These are phyloP conservation scores for Cercospora brassicicola DNA, from an alignment of 2,329 filamentous ascomycete species.

Conservation along the genomic window DNA sequence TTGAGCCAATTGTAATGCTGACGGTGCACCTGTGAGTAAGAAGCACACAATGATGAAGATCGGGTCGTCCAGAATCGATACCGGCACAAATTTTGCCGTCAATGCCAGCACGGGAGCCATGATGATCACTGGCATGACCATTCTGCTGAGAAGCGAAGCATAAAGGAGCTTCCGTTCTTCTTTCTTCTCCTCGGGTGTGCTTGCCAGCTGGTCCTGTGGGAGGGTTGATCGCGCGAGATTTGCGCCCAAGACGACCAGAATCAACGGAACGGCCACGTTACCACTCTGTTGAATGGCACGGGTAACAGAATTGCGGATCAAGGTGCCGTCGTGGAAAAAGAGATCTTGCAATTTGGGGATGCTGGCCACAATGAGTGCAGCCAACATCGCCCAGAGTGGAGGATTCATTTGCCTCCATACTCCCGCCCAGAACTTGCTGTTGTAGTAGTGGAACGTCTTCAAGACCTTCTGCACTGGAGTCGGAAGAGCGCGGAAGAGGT, in stretches of 20 bases:
- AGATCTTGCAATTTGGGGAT: constrained; percentile 76
- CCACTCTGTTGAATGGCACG: constrained; percentile 81
- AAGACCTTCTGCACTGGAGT: constrained; percentile 53
- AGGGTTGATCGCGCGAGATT: constrained; percentile 92
- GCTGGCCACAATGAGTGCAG: constrained; percentile 86
- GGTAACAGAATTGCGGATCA: constrained; percentile 89
- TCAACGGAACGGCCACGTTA: constrained; percentile 88
- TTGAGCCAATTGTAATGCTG: constrained; percentile 89
- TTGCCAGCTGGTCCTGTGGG: constrained; percentile 61
- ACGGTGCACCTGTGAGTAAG: constrained; percentile 89
- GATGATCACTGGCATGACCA: constrained; percentile 85
- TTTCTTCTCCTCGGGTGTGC: constrained; percentile 68
- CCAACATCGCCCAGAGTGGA: constrained; percentile 93
- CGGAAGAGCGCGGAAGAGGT: constrained; percentile 55
- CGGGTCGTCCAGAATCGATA: constrained; percentile 93
- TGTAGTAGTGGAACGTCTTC: constrained; percentile 43
- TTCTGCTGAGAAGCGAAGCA: constrained; percentile 81
- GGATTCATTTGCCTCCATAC: constrained; percentile 97
- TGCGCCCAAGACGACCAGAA: constrained; percentile 90
- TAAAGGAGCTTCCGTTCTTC: constrained; percentile 76
- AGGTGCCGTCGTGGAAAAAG: constrained; percentile 87
- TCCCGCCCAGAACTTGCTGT: constrained; percentile 61
- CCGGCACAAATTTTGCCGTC: constrained; percentile 82
- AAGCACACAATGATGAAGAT: constrained; percentile 99
- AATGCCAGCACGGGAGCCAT: constrained; percentile 90